A percentile compares a stretch with the other conserved stretches of the same genome.
These are phyloP conservation scores for Jacaranda copaia DNA, from an alignment of 257 asterid species.

Conservation along the genomic window DNA sequence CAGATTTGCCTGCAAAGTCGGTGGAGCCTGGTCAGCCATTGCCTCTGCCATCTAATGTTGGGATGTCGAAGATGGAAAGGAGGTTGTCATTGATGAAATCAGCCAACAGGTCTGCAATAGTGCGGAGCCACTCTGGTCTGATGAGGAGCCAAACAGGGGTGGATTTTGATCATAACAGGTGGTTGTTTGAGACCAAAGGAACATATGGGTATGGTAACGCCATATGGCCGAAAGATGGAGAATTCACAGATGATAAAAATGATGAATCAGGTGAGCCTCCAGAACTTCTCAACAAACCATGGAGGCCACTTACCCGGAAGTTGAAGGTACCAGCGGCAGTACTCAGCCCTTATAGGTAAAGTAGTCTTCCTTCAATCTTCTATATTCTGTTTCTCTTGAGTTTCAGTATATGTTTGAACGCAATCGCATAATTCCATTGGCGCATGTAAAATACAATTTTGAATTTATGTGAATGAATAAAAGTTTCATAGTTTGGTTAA, in stretches of 20 bases:
- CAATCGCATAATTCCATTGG: neutral
- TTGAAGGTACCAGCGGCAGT: conserved; percentile 84
- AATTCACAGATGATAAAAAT: conserved; percentile 52
- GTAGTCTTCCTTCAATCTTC: neutral
- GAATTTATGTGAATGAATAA: too few species aligned
- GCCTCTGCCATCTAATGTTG: conserved; percentile 65
- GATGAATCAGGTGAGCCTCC: conserved; percentile 57
- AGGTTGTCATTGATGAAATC: conserved; percentile 84
- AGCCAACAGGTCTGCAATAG: conserved; percentile 55
- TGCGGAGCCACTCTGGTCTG: conserved; percentile 70
- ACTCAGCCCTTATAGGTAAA: conserved; percentile 83
- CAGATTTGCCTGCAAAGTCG: conserved; percentile 53
- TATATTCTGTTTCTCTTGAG: conserved; percentile 12
- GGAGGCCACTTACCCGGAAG: conserved; percentile 91
- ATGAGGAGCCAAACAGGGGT: conserved; percentile 76
- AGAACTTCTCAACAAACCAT: conserved; percentile 77
- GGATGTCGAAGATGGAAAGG: conserved; percentile 80
- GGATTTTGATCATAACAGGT: conserved; percentile 82
- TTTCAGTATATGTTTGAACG: conserved; percentile 11
- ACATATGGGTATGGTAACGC: conserved; percentile 97
- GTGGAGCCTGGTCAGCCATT: conserved; percentile 56
- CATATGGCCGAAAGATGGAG: conserved; percentile 83
- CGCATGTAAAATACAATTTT: too few species aligned
- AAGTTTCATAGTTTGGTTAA: too few species aligned
- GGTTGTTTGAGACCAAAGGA: conserved; percentile 90